phyloP scores from a whole-genome alignment of 169 alveolate species.

The Toxoplasma gondii region DNA sequence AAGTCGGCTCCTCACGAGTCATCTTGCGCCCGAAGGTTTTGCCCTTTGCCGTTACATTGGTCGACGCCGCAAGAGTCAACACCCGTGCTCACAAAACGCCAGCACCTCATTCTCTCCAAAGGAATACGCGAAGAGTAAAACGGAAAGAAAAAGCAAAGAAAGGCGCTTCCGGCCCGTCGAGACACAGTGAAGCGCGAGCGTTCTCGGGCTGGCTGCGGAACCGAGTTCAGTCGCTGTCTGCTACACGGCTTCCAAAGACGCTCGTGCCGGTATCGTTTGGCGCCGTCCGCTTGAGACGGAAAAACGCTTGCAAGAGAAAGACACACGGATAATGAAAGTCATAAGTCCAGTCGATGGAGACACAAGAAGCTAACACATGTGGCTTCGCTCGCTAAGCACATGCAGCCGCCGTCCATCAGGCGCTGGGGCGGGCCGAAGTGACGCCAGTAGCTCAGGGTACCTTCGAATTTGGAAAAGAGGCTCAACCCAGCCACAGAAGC shows the following conservation, averaged over 20 bases:
- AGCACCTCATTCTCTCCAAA: background rate
- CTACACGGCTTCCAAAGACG: background rate
- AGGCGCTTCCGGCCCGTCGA: background rate
- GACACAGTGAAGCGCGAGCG: background rate
- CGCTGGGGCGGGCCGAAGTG: background rate
- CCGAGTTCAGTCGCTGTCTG: background rate
- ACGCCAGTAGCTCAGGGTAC: background rate
- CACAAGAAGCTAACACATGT: background rate
- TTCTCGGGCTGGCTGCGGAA: background rate
- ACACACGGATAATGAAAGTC: background rate
- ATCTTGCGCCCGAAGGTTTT: background rate
- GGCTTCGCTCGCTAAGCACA: conserved; percentile 1
- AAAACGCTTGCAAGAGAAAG: background rate
- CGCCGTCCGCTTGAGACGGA: background rate
- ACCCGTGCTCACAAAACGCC: background rate
- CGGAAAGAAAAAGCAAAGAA: too few relatives aligned
- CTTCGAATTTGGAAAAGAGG: background rate
- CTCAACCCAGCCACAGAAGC: background rate
- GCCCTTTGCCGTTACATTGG: background rate
- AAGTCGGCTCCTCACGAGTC: background rate
- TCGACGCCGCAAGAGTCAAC: background rate
- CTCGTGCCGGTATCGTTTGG: background rate
- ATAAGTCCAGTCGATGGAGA: background rate
- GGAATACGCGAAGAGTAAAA: background rate
- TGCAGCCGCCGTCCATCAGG: background rate